Base-by-base conservation (phyloP, 2,329 filamentous ascomycete genomes). In the Claviceps citrina region DNA sequence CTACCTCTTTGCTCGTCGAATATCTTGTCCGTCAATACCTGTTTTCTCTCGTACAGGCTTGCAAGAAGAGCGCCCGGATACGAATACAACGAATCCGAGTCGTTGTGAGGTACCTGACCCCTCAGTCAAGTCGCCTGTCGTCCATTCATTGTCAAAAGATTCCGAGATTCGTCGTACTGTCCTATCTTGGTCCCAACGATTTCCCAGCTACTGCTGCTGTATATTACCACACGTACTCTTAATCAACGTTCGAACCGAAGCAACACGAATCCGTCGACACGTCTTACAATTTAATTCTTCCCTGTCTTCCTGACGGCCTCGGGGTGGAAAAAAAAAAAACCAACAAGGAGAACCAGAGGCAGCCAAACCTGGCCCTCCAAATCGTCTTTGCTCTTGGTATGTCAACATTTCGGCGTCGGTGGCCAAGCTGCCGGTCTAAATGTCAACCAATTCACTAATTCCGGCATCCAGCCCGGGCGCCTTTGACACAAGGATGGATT, bases 401-500 rank as follows among this genome's bases (percentile, higher is more conserved):
- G 40, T 34, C n/a, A n/a, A 19, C 6, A 15, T 8, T 19, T 7
- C 13, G 10, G 13, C 3, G 7, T 16, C n/a, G n/a, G n/a, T n/a
- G n/a, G n/a, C n/a, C n/a, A n/a, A n/a, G n/a, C n/a, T n/a, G n/a
- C n/a, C n/a, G 24, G 19, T n/a, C 7, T 31, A 9, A n/a, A 27
- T 22, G 32, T 12, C 15, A 24, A 24, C 37, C 36, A 32, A 39
- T 27, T 4, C 12, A 15, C 24, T 22, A 16, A 36, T 35, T 26
- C 16, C 3, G 3, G 4, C 16, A 13, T 13, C 12, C 16, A 34
- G 16, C 7, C 38, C n/a, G 4, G 2, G n/a, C 10, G 20, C 8
- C 5, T 10, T 7, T 15, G 7, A 18, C 20, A 35, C 26, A 24
- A 61, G 63, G 66, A 85, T 85, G 81, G 80, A 84, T 55, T 61